Conservation (phyloP, 331 rosid genomes). For the Pyracantha coccinea region DNA sequence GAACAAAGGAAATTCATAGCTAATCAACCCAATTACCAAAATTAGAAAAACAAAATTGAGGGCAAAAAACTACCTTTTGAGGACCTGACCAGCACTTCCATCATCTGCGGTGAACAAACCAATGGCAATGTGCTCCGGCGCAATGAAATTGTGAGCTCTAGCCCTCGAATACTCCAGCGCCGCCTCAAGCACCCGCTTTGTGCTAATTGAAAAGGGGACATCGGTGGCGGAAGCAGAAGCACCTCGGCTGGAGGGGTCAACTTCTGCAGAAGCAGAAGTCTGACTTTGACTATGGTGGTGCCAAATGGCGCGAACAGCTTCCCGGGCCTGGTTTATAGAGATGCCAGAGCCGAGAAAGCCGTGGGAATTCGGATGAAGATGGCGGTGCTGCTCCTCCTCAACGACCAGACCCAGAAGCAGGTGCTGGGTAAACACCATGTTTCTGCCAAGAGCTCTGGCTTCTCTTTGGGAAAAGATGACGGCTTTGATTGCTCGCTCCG, state of each 20-base stretch:
- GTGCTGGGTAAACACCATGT: conserved; percentile 58
- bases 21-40: not conserved
- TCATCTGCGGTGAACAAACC: conserved; percentile 65
- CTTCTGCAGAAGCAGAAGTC: not conserved
- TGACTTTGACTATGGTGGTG: not conserved
- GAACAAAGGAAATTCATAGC: not conserved
- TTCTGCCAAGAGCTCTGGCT: conserved; percentile 53
- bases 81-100: conserved; percentile 49
- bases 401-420: conserved; percentile 74
- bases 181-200: conserved; percentile 67
- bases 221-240: conserved; percentile 10
- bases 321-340: conserved; percentile 54
- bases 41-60: not conserved
- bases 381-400: conserved; percentile 41
- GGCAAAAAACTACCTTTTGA: conserved; percentile 40
- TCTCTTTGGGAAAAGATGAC: conserved; percentile 66
- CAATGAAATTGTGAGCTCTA: conserved; percentile 58
- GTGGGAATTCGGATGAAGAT: conserved; percentile 26
- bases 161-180: conserved; percentile 67
- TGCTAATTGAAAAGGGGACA: conserved; percentile 55
- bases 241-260: not conserved
- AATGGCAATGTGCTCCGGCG: conserved; percentile 72
- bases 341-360: conserved; percentile 66
- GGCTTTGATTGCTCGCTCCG: conserved; percentile 68
- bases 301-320: conserved; percentile 46